Conservation (phyloP, 345 rosid species). For the Lumnitzera racemosa region DNA sequence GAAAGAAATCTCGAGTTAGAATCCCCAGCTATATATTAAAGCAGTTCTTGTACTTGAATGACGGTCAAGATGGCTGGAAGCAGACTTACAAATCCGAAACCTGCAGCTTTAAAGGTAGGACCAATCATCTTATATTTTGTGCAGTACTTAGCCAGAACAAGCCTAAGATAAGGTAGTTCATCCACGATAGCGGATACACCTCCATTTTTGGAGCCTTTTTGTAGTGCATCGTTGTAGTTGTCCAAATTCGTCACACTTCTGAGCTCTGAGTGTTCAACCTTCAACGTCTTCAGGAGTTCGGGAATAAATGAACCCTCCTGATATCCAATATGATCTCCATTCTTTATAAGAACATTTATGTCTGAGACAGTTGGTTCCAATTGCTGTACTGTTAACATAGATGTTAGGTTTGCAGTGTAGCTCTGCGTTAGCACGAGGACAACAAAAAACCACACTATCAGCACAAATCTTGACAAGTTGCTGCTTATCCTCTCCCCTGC, state of each 20-base stretch:
- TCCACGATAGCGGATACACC: conserved; percentile 36
- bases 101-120: conserved; percentile 22
- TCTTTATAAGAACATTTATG: conserved; percentile 26
- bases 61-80: not conserved
- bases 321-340: conserved; percentile 37
- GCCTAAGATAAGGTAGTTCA: conserved; percentile 24
- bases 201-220: conserved; percentile 21
- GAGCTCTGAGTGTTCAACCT: conserved; percentile 17
- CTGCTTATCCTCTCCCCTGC: conserved; percentile 56
- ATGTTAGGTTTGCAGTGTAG: conserved; percentile 65
- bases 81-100: conserved; percentile 41
- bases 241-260: conserved; percentile 10
- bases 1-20: no score
- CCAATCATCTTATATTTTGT: conserved; percentile 25
- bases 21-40: no score
- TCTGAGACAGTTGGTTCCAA: conserved; percentile 39
- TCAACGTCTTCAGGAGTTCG: conserved; percentile 19
- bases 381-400: conserved; percentile 47
- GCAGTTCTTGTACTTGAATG: no score
- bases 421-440: conserved; percentile 62
- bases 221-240: conserved; percentile 25
- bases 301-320: conserved; percentile 23
- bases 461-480: conserved; percentile 37
- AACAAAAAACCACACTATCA: conserved; percentile 58
- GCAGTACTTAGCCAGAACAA: conserved; percentile 32